Evolutionary conservation across 2,329 filamentous ascomycete genomes (phyloP).

Genomic region (Phialophora chinensis): DNA sequence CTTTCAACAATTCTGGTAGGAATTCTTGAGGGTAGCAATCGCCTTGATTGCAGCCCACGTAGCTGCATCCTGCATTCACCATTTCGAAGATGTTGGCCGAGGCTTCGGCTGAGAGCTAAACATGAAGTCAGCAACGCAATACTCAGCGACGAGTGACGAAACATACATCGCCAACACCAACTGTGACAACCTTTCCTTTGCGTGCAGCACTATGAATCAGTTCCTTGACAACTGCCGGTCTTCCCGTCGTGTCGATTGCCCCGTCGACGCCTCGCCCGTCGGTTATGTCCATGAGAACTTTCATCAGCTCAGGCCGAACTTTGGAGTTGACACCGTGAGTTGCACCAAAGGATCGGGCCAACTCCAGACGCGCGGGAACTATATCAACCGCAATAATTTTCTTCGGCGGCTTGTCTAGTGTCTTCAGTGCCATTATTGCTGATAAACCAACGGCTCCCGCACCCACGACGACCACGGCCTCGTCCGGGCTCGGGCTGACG

Average conservation of each 20-base stretch:
- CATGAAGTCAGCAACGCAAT: conserved; percentile 13
- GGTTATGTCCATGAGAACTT: conserved; percentile 42
- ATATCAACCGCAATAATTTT: conserved; percentile 56
- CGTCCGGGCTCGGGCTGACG: conserved; percentile 31
- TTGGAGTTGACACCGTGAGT: conserved; percentile 50
- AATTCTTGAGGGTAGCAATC: conserved; percentile 38
- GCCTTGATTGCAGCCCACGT: conserved; percentile 37
- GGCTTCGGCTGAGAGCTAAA: conserved; percentile 32
- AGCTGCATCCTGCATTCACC: conserved; percentile 36
- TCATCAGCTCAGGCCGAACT: conserved; percentile 40
- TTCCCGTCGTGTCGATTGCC: conserved; percentile 37
- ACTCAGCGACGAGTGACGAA: not conserved
- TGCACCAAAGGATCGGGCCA: conserved; percentile 55
- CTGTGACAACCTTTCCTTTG: conserved; percentile 38
- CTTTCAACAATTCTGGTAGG: conserved; percentile 33
- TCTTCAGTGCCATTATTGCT: conserved; percentile 45
- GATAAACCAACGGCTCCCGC: conserved; percentile 44
- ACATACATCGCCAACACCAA: conserved; percentile 37
- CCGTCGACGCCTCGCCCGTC: conserved; percentile 36
- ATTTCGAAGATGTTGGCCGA: conserved; percentile 38
- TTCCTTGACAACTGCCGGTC: conserved; percentile 32
- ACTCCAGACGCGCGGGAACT: conserved; percentile 48
- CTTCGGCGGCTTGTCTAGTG: conserved; percentile 36
- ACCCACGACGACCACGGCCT: conserved; percentile 43
- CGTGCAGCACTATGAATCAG: conserved; percentile 37